Conservation (phyloP, 176 grass and related monocot species). For the Musa acuminata region DNA sequence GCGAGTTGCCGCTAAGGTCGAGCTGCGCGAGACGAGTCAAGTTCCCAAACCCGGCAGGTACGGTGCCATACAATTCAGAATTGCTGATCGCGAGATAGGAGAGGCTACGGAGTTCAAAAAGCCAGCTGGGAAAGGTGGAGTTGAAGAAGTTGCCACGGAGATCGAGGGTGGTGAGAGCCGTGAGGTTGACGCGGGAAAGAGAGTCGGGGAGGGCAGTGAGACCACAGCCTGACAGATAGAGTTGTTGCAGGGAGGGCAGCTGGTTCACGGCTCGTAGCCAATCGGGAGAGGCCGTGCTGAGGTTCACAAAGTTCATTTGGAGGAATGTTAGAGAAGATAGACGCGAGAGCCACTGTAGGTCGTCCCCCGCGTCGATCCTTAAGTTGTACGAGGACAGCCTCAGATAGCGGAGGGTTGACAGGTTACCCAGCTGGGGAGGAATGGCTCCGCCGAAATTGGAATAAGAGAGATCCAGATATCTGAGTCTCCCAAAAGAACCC, state of each 20-base stretch:
- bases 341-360: constrained; percentile 13
- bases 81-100: too few species aligned
- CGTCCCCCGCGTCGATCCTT: background rate
- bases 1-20: too few species aligned
- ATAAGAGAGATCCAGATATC: too few species aligned
- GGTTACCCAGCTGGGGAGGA: too few species aligned
- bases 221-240: constrained; percentile 24
- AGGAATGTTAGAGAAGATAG: constrained; percentile 24
- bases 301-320: constrained; percentile 24
- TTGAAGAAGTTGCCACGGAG: constrained; percentile 16
- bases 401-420: too few species aligned
- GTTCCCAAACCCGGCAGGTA: too few species aligned
- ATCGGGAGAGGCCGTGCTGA: background rate
- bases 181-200: constrained; percentile 22
- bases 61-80: too few species aligned
- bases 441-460: too few species aligned
- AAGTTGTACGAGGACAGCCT: background rate
- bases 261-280: constrained; percentile 33
- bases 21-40: too few species aligned
- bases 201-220: constrained; percentile 18
- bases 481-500: too few species aligned
- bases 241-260: constrained; percentile 22
- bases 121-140: constrained; percentile 26
- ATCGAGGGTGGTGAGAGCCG: constrained; percentile 19
- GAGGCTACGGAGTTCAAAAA: constrained; percentile 31